Base-by-base conservation (phyloP, 2,329 filamentous ascomycete species). In the Colletotrichum tabaci region DNA sequence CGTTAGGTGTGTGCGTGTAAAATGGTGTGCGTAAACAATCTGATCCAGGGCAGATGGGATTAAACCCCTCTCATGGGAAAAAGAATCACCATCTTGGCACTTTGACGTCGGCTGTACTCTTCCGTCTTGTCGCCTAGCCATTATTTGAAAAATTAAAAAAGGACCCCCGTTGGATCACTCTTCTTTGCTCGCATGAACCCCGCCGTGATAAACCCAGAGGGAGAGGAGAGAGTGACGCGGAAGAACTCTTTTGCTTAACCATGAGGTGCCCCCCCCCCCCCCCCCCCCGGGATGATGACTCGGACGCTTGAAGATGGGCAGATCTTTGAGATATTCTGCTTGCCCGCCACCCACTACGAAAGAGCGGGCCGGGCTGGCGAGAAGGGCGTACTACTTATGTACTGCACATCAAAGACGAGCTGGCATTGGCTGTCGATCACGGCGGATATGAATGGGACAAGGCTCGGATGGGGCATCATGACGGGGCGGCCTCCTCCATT, bases 361-460 rank as follows among this genome's bases (percentile, higher is more conserved):
- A 26, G 42, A 65, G 60, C 60, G 61, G 35, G 44, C 44, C 35
- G 44, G 26, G n/a, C 46, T 44, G 16, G 18, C 16, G 23, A 44
- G 46, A 47, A 61, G 35, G 30, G 21, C 23, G 38, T 23, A 23
- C 26, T 26, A 26, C 3, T 2, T 26, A 26, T 2, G 23, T 26
- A 26, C 23, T 26, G 26, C 26, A 26, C 26, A 26, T 26, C 4
- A 26, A 42, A 30, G 23, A 64, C 52, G 50, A 53, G 35, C 15
- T 56, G 57, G 57, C 55, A 38, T 26, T 26, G 57, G 47, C 10
- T 21, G 6, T 46, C 61, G 13, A 52, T 58, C 50, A 64, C 3
- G 61, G 26, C 44, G 66, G 61, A 58, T 58, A 46, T 53, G 52
- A 68, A 65, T 52, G 44, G 61, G n/a, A 61, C 46, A 42, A 18